Evolutionary conservation across 2,329 filamentous ascomycete species (phyloP).

Genomic region (Cercospora sp.): DNA sequence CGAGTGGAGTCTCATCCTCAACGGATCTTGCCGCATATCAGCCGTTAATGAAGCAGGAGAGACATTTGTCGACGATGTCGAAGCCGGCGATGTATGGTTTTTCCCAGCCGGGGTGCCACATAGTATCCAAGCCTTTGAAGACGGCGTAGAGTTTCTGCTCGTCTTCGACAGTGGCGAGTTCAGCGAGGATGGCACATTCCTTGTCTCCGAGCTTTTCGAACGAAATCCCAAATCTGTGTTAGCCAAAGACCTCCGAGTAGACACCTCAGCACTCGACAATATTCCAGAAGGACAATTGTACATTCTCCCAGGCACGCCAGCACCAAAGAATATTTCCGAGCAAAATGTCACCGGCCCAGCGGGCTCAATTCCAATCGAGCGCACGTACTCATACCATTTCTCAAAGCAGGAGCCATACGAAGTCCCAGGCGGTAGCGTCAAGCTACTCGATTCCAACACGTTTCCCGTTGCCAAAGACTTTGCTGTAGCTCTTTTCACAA

Average conservation of each 20-base stretch:
- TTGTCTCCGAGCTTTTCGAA: conserved; percentile 47
- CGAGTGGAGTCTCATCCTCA: conserved; percentile 38
- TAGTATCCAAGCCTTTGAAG: conserved; percentile 45
- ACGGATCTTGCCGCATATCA: conserved; percentile 35
- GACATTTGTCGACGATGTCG: conserved; percentile 37
- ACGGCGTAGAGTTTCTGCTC: conserved; percentile 60
- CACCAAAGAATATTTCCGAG: conserved; percentile 41
- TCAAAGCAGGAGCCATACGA: conserved; percentile 51
- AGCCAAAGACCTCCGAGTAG: conserved; percentile 47
- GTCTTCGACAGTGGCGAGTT: conserved; percentile 62
- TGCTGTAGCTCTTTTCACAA: conserved; percentile 57
- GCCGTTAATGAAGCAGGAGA: conserved; percentile 38
- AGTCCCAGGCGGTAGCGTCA: conserved; percentile 58
- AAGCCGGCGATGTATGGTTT: conserved; percentile 55
- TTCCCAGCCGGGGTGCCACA: conserved; percentile 51
- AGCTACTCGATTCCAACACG: conserved; percentile 58
- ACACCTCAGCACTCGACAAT: conserved; percentile 41
- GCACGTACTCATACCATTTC: conserved; percentile 47
- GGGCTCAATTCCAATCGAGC: conserved; percentile 27
- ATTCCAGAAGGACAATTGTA: conserved; percentile 44
- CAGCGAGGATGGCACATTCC: conserved; percentile 61
- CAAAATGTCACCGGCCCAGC: conserved; percentile 48
- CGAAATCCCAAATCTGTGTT: conserved; percentile 41
- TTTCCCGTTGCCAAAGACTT: conserved; percentile 60
- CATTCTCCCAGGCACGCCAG: conserved; percentile 46